These are phyloP conservation scores for Escallonia rubra DNA, from an alignment of 129 eudicot species.

Conservation along the genomic window DNA sequence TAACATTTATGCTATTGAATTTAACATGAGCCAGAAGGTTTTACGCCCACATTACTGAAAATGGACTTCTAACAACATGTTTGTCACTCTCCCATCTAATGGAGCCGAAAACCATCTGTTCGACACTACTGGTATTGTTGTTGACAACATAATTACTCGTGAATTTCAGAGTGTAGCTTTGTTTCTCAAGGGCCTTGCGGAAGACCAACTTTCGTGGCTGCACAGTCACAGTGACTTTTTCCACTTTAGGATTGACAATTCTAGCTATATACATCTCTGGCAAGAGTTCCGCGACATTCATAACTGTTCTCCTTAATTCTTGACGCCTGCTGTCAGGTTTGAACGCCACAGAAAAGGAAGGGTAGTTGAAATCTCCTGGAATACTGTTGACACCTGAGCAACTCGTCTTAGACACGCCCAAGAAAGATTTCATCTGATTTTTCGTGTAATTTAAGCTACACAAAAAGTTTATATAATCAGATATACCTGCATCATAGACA, in stretches of 20 bases:
- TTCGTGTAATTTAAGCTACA: slow-evolving; percentile 2
- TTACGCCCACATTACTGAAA: too few relatives aligned
- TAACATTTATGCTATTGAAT: too few relatives aligned
- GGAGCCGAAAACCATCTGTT: too few relatives aligned
- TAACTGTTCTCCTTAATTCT: slow-evolving; percentile 3
- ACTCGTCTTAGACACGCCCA: neutral
- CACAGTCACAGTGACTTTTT: neutral
- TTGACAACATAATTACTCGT: too few relatives aligned
- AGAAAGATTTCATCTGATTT: neutral
- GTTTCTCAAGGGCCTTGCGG: neutral
- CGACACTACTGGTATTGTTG: too few relatives aligned
- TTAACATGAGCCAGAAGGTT: too few relatives aligned
- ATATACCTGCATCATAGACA: neutral
- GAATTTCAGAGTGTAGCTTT: too few relatives aligned
- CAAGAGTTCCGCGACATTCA: neutral
- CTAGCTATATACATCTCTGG: neutral
- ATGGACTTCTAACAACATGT: too few relatives aligned
- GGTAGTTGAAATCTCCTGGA: slow-evolving; percentile 1
- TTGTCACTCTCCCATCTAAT: too few relatives aligned
- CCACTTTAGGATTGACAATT: neutral
- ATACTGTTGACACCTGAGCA: neutral
- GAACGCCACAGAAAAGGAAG: slow-evolving; percentile 3
- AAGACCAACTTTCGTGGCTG: neutral
- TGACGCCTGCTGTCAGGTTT: neutral
- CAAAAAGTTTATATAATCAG: neutral